phyloP scores from a whole-genome alignment of 169 alveolate genomes.

The Plasmodium sp. region DNA sequence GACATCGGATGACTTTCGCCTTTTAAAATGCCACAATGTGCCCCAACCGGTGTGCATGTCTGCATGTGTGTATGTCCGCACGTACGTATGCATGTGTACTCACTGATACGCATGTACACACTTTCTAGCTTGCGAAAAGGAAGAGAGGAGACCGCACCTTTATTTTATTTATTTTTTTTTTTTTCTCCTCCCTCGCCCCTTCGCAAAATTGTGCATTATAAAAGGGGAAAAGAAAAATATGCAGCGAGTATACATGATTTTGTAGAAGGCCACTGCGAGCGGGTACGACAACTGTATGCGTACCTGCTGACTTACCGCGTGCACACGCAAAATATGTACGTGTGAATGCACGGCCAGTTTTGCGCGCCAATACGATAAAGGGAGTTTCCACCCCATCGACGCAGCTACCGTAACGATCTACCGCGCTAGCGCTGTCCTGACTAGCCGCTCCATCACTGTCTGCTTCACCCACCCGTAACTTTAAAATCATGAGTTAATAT shows the following conservation, averaged over 20 bases:
- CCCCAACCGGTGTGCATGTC: neutral
- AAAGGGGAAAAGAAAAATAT: neutral
- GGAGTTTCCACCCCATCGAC: neutral
- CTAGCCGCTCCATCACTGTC: neutral
- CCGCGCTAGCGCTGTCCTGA: neutral
- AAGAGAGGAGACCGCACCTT: neutral
- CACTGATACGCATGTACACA: neutral
- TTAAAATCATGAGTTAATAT: conserved; percentile 70
- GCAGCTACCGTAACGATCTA: neutral
- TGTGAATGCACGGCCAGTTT: neutral
- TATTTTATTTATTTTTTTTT: neutral
- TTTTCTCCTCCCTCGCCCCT: neutral
- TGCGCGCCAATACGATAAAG: neutral
- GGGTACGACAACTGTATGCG: neutral
- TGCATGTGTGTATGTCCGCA: neutral
- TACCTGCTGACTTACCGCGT: neutral
- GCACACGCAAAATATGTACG: conserved; percentile 8
- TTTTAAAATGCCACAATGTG: neutral
- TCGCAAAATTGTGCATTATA: neutral
- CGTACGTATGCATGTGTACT: neutral
- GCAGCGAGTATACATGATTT: neutral
- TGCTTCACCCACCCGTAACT: neutral
- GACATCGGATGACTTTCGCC: neutral
- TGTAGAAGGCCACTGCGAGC: neutral
- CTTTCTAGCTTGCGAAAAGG: neutral